These are phyloP conservation scores for Tulasnella sp. DNA, from an alignment of 768 basidiomycete genomes.

Conservation along the genomic window DNA sequence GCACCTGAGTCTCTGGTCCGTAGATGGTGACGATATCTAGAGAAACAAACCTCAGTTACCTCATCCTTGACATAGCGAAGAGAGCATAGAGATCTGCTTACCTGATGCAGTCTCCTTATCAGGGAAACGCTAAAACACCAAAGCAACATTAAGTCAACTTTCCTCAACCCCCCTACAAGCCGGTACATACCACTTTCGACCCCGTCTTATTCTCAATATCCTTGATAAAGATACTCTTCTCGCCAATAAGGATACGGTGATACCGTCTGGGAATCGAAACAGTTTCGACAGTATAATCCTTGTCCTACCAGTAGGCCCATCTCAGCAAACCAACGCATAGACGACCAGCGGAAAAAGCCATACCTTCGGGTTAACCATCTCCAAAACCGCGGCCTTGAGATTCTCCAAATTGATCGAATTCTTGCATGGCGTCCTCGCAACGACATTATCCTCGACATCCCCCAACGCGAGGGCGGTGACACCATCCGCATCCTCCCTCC, in stretches of 20 bases:
- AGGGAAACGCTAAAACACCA: slow-evolving; percentile 46
- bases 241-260: slow-evolving; percentile 87
- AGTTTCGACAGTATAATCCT: slow-evolving; percentile 90
- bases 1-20: slow-evolving; percentile 92
- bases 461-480: background rate
- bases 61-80: background rate
- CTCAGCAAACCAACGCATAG: background rate
- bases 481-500: slow-evolving; percentile 1
- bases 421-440: slow-evolving; percentile 96
- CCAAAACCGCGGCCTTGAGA: slow-evolving; percentile 93
- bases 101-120: slow-evolving; percentile 81
- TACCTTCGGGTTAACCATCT: slow-evolving; percentile 92
- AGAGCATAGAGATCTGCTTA: background rate
- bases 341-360: slow-evolving; percentile 17
- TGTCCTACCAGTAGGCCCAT: slow-evolving; percentile 46
- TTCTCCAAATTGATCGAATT: slow-evolving; percentile 92
- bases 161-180: background rate
- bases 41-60: slow-evolving; percentile 15
- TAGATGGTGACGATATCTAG: slow-evolving; percentile 88
- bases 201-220: slow-evolving; percentile 97
- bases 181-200: slow-evolving; percentile 44
- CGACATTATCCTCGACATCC: slow-evolving; percentile 88
- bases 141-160: background rate
- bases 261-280: slow-evolving; percentile 89
- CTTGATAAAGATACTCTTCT: slow-evolving; percentile 93